A percentile compares a stretch with the other conserved stretches of the same genome.
Evolutionary conservation across 2,329 filamentous ascomycete species (phyloP).

Genomic region (Tolypocladium album): DNA sequence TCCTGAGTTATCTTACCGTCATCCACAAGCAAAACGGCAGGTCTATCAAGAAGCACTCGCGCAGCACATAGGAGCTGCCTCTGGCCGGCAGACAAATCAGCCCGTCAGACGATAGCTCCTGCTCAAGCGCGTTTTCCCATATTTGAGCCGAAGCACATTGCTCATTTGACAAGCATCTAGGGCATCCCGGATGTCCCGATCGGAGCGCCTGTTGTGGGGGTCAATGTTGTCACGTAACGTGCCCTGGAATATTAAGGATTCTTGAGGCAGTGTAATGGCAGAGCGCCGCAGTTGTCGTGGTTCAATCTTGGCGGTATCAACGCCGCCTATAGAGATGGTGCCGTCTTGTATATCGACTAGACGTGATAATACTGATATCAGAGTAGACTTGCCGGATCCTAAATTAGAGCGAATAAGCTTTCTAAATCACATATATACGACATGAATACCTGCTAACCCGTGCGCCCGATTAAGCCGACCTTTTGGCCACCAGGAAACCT

Average conservation of each 20-base stretch:
- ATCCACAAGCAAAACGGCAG: background rate
- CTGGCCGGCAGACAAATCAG: background rate
- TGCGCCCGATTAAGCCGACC: background rate
- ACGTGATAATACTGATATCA: background rate
- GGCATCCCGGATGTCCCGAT: background rate
- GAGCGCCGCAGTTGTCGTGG: background rate
- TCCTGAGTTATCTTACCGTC: background rate
- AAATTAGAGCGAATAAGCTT: background rate
- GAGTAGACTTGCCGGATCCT: background rate
- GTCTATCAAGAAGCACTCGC: background rate
- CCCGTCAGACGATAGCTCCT: background rate
- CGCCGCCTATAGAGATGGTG: background rate
- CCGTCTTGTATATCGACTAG: background rate
- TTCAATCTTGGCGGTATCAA: background rate
- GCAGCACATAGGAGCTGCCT: background rate
- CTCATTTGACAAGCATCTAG: background rate
- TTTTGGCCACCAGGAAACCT: background rate
- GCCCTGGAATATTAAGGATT: background rate
- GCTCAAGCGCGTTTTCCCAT: background rate
- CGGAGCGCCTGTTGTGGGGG: background rate
- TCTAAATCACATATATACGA: background rate
- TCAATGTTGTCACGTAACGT: background rate
- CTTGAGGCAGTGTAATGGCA: background rate
- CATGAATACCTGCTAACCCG: background rate
- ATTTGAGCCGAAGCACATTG: background rate